Evolutionary conservation across 2,329 filamentous ascomycete genomes (phyloP).

Genomic region (Grosmannia clavigera): DNA sequence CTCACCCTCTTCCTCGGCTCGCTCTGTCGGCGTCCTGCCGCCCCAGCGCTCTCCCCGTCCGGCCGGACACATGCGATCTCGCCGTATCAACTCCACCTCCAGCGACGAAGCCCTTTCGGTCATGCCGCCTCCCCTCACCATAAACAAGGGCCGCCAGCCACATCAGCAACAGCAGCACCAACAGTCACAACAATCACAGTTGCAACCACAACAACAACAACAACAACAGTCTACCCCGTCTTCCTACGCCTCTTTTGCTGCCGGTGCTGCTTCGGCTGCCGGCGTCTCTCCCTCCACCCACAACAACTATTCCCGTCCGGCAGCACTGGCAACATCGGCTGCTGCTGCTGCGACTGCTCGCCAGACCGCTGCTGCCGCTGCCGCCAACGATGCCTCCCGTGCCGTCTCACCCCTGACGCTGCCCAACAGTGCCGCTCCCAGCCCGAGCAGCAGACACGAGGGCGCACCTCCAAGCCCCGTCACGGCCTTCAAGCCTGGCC

Average conservation of each 20-base stretch:
- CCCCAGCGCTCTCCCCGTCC: conserved; percentile 32
- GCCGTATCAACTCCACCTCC: conserved; percentile 7
- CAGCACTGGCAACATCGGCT: conserved; percentile 21
- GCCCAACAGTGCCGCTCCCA: conserved; percentile 11
- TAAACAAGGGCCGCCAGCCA: conserved; percentile 23
- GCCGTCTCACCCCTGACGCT: conserved; percentile 31
- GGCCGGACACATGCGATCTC: neutral
- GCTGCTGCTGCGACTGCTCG: conserved; percentile 11
- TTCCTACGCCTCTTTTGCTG: neutral
- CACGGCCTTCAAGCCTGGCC: conserved; percentile 10
- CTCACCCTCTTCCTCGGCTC: conserved; percentile 11
- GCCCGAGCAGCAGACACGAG: conserved; percentile 6
- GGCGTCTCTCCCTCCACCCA: conserved; percentile 15
- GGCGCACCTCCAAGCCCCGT: conserved; percentile 17
- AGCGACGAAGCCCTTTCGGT: conserved; percentile 26
- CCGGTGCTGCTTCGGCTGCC: conserved; percentile 23
- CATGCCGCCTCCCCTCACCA: conserved; percentile 22
- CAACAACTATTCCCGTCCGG: conserved; percentile 49
- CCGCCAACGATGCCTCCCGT: conserved; percentile 4
- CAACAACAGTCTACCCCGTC: neutral
- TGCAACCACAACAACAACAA: conserved; percentile 8
- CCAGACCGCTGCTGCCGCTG: conserved; percentile 3
- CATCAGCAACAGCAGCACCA: neutral
- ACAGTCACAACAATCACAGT: neutral
- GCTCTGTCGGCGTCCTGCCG: conserved; percentile 10